Evolutionary conservation across 129 eudicot species (phyloP).

Genomic region (Scalesia atractyloides): DNA sequence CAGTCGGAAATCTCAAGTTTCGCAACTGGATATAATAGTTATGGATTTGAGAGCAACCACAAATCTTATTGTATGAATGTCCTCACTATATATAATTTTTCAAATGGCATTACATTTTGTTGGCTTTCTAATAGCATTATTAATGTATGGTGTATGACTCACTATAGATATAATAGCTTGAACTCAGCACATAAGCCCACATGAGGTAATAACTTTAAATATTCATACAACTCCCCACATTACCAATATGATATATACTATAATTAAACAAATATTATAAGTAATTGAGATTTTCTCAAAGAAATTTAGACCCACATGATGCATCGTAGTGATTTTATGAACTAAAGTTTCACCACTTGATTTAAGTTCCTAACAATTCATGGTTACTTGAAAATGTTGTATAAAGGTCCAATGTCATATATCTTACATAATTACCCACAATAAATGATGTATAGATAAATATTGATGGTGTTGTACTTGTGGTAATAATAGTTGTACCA

Average conservation of each 20-base stretch:
- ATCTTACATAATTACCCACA: slow-evolving; percentile 27
- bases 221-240: too few species aligned
- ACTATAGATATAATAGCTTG: not conserved
- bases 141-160: not conserved
- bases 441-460: slow-evolving; percentile 37
- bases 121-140: not conserved
- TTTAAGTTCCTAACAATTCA: not conserved
- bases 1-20: too few species aligned
- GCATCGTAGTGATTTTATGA: too few species aligned
- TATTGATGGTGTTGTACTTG: slow-evolving; percentile 36
- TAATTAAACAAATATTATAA: too few species aligned
- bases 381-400: not conserved
- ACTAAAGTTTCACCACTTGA: not conserved
- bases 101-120: slow-evolving; percentile 11
- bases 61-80: slow-evolving; percentile 8
- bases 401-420: slow-evolving; percentile 20
- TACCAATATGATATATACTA: too few species aligned
- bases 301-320: not conserved
- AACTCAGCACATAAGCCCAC: slow-evolving; percentile 3
- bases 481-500: slow-evolving; percentile 37
- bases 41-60: not conserved
- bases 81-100: not conserved
- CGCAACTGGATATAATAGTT: too few species aligned
- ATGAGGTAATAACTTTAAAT: not conserved
- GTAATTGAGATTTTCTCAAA: not conserved